Conservation (phyloP, 176 grass and related monocot genomes). For the Tillandsia leiboldiana region DNA sequence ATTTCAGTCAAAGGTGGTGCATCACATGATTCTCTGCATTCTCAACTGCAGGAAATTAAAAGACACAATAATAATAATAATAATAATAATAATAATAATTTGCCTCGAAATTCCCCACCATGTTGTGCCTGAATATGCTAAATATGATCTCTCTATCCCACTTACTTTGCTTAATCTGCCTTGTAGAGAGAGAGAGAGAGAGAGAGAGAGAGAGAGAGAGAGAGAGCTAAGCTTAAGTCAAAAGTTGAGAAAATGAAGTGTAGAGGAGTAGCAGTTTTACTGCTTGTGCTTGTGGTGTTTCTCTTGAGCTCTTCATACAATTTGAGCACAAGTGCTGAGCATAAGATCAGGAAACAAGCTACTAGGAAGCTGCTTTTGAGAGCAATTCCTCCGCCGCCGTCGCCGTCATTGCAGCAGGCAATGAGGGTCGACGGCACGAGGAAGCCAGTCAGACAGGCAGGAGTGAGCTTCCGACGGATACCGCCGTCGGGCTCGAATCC, state of each 20-base stretch:
- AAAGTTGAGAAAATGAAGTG: not conserved
- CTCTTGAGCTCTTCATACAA: not conserved
- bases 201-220: not conserved
- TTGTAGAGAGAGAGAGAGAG: not conserved
- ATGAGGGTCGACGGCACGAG: not conserved
- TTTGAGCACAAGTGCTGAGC: not conserved
- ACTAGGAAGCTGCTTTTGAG: constrained; percentile 3
- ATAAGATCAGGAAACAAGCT: not conserved
- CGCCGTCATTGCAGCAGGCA: not conserved
- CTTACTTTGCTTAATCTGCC: not conserved
- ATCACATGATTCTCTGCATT: constrained; percentile 16
- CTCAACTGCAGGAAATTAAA: not conserved
- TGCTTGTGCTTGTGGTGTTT: not conserved
- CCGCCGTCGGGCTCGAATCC: constrained; percentile 17
- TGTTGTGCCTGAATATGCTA: not conserved
- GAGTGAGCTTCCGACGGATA: constrained; percentile 20
- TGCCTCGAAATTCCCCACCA: not conserved
- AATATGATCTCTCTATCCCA: not conserved
- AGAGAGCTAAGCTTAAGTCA: too few relatives aligned
- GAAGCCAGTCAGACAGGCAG: not conserved
- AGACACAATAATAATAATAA: constrained; percentile 2
- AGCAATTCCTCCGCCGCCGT: not conserved
- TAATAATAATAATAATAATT: not conserved
- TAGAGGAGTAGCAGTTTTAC: not conserved
- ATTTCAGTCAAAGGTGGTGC: constrained; percentile 18